Conservation (phyloP, 106 monocot genomes). For the Xerophyta viscosa region DNA sequence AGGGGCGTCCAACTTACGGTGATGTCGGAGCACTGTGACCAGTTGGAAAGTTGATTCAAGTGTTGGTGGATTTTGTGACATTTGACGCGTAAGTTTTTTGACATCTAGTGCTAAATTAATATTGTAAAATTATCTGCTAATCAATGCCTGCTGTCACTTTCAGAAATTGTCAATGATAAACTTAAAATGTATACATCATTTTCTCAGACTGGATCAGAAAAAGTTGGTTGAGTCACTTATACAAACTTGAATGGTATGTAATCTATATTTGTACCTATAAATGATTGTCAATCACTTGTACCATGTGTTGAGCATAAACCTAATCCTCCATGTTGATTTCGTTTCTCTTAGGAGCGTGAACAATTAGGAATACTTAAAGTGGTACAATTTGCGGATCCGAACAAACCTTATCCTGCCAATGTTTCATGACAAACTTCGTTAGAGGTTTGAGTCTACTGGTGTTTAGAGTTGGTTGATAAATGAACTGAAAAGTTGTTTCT, state of each 20-base stretch:
- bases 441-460: slow-evolving; percentile 38
- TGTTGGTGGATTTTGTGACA: slow-evolving; percentile 49
- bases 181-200: slow-evolving; percentile 63
- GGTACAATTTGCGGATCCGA: slow-evolving; percentile 13
- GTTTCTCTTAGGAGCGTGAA: slow-evolving; percentile 58
- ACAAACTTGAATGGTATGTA: slow-evolving; percentile 84
- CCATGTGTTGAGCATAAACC: too few species aligned
- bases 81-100: neutral
- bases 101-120: too few species aligned
- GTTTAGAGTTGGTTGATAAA: slow-evolving; percentile 20
- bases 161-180: slow-evolving; percentile 85
- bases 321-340: too few species aligned
- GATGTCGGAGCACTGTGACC: too few species aligned
- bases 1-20: too few species aligned
- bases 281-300: too few species aligned
- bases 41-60: too few species aligned
- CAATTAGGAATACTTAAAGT: slow-evolving; percentile 41
- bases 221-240: slow-evolving; percentile 96
- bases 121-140: too few species aligned
- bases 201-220: slow-evolving; percentile 44
- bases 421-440: too few species aligned
- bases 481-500: slow-evolving; percentile 16
- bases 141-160: too few species aligned
- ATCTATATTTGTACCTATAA: neutral
- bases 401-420: slow-evolving; percentile 32